These are phyloP conservation scores for Polyporus tsugae DNA, from an alignment of 1,284 basidiomycete genomes.

Conservation along the genomic window DNA sequence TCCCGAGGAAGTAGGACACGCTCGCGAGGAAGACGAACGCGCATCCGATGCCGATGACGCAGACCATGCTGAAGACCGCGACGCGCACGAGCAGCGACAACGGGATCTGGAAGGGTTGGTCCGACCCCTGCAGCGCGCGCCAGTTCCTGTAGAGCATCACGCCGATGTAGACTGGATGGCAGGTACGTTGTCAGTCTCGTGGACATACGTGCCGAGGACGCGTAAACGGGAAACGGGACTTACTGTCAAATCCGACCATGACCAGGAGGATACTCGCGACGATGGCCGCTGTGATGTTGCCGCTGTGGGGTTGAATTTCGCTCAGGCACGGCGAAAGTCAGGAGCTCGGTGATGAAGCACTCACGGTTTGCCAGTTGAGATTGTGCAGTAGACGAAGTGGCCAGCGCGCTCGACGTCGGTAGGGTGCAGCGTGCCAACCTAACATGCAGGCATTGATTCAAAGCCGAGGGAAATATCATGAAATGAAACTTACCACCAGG, in stretches of 20 bases:
- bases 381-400: constrained; percentile 35
- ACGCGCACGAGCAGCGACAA: constrained; percentile 35
- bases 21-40: constrained; percentile 34
- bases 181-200: background rate
- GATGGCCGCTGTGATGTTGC: constrained; percentile 26
- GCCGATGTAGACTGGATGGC: constrained; percentile 28
- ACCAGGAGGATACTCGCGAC: constrained; percentile 28
- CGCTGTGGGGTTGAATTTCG: constrained; percentile 16
- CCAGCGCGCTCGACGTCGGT: constrained; percentile 20
- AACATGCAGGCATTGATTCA: background rate
- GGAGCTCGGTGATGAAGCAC: constrained; percentile 6
- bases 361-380: constrained; percentile 29
- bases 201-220: background rate
- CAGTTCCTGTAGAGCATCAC: constrained; percentile 32
- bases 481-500: constrained; percentile 27
- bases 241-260: constrained; percentile 31
- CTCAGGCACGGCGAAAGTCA: background rate
- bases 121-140: constrained; percentile 32
- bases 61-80: constrained; percentile 34
- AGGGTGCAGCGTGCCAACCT: constrained; percentile 29
- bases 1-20: constrained; percentile 30
- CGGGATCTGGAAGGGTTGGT: constrained; percentile 29
- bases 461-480: too few relatives aligned
- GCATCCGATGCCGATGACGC: constrained; percentile 33
- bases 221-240: background rate